Percentiles rank a stretch among this genome's conserved stretches.
These are phyloP conservation scores for Talaromyces sp. DNA, from an alignment of 2,329 filamentous ascomycete genomes.

Conservation along the genomic window DNA sequence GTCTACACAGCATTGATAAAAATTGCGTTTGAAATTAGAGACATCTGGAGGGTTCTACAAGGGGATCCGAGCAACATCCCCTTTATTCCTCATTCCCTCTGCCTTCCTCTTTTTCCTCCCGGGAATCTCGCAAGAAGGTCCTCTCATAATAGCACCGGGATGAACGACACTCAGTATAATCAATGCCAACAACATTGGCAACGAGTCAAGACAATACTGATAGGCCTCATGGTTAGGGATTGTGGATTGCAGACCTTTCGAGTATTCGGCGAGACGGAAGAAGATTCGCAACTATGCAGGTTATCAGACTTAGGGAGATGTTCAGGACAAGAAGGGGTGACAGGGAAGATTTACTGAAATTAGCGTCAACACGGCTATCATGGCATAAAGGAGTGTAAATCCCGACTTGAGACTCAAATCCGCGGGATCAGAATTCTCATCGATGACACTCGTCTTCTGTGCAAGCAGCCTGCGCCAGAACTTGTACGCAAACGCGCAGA, in stretches of 20 bases:
- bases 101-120: constrained; percentile 11
- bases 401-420: constrained; percentile 5
- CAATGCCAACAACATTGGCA: constrained; percentile 54
- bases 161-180: constrained; percentile 46
- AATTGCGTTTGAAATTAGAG: not conserved
- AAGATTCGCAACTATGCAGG: constrained; percentile 52
- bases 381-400: constrained; percentile 7
- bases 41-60: not conserved
- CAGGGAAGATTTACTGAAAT: not conserved
- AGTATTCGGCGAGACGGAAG: constrained; percentile 59
- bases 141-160: constrained; percentile 47
- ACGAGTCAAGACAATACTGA: constrained; percentile 51
- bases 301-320: not conserved
- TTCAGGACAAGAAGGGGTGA: not conserved
- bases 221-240: constrained; percentile 58
- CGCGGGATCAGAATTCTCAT: not conserved
- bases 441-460: not conserved
- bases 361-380: not conserved
- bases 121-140: constrained; percentile 48
- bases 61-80: not conserved
- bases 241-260: constrained; percentile 53
- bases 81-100: not conserved
- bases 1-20: not conserved
- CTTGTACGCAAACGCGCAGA: constrained; percentile 34
- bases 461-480: not conserved